These are phyloP conservation scores for Ichthyophthirius multifiliis DNA, from an alignment of 169 alveolate species.

Conservation along the genomic window DNA sequence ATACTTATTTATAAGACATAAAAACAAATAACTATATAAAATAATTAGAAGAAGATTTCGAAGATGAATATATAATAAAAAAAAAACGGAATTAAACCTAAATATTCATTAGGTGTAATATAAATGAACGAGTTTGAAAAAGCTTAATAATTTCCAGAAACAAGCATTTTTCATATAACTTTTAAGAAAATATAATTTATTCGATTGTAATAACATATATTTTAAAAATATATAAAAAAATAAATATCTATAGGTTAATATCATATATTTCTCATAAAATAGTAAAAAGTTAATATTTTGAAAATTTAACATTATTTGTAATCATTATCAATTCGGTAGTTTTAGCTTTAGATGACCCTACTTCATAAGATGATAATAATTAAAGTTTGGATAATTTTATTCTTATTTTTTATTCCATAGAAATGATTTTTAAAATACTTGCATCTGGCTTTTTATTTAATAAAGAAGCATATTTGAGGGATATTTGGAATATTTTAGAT, in stretches of 20 bases:
- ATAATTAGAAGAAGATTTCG: too few species aligned
- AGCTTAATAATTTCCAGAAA: background rate
- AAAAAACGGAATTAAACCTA: too few species aligned
- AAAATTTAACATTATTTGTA: conserved; percentile 49
- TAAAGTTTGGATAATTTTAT: conserved; percentile 44
- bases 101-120: conserved; percentile 2
- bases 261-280: background rate
- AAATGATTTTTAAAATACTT: conserved; percentile 59
- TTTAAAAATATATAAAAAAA: background rate
- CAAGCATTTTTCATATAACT: background rate
- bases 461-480: conserved; percentile 56
- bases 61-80: too few species aligned
- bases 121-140: background rate
- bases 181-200: background rate
- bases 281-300: conserved; percentile 51
- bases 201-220: background rate
- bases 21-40: too few species aligned
- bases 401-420: conserved; percentile 56
- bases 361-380: conserved; percentile 15
- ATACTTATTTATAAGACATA: too few species aligned
- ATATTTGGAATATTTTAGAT: conserved; percentile 70
- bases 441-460: conserved; percentile 48
- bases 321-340: conserved; percentile 60
- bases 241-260: background rate
- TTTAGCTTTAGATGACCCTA: conserved; percentile 69